A percentile compares a stretch with the other conserved stretches of the same genome.
These are phyloP conservation scores for Candida chilensis DNA, from an alignment of 805 yeast species.

Conservation along the genomic window DNA sequence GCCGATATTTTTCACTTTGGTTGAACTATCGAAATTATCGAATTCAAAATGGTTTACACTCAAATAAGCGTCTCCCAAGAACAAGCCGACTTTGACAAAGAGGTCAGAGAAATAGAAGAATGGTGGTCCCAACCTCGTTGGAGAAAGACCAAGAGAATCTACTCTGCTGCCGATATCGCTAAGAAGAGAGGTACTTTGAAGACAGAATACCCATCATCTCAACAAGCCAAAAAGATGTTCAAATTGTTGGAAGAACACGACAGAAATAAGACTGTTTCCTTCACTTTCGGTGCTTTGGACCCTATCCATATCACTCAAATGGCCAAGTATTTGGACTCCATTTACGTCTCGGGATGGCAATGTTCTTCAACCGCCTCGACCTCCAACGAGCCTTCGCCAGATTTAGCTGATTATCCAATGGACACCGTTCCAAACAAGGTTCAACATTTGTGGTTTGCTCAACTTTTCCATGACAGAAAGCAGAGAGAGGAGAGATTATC, in stretches of 20 bases:
- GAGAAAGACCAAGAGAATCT: constrained; percentile 79
- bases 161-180: constrained; percentile 84
- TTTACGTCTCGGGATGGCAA: constrained; percentile 98
- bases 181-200: constrained; percentile 77
- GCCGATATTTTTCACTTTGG: neutral
- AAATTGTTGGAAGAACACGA: constrained; percentile 64
- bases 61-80: constrained; percentile 51
- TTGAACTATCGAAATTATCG: neutral
- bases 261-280: constrained; percentile 62
- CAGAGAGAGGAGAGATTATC: constrained; percentile 80
- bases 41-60: constrained; percentile 37
- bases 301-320: constrained; percentile 94
- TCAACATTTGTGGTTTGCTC: constrained; percentile 94
- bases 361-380: constrained; percentile 97
- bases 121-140: constrained; percentile 97
- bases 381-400: constrained; percentile 96
- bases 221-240: constrained; percentile 78
- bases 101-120: constrained; percentile 62
- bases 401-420: constrained; percentile 96
- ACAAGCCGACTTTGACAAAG: constrained; percentile 54
- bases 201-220: constrained; percentile 65
- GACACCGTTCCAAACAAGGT: constrained; percentile 98
- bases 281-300: constrained; percentile 93
- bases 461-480: constrained; percentile 93
- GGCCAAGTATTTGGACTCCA: constrained; percentile 90